A percentile compares a stretch with the other conserved stretches of the same genome.
Evolutionary conservation across 495 filamentous ascomycete genomes (phyloP).

Genomic region (Pseudevernia furfuracea): DNA sequence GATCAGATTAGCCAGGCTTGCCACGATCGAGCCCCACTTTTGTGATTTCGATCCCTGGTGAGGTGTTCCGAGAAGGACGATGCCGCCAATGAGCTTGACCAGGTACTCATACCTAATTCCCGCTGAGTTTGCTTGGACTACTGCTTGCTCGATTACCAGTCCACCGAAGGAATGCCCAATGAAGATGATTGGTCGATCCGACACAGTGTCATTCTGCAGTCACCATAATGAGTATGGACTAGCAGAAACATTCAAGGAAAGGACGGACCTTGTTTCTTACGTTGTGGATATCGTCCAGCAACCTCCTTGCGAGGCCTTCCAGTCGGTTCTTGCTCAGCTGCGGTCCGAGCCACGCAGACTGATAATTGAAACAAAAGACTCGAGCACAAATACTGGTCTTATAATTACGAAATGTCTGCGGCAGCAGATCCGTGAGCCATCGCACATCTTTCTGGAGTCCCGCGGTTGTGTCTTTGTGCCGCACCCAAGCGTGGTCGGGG

Average conservation of each 20-base stretch:
- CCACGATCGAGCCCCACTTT: constrained; percentile 2
- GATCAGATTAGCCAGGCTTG: background rate
- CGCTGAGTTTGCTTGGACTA: background rate
- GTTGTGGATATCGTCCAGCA: background rate
- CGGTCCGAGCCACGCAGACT: constrained; percentile 3
- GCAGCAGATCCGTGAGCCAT: constrained; percentile 7
- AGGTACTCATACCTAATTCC: background rate
- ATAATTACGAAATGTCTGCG: background rate
- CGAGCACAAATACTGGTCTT: background rate
- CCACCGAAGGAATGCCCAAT: constrained; percentile 6
- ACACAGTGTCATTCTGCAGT: background rate
- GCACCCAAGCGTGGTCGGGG: constrained; percentile 2
- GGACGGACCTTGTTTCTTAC: background rate
- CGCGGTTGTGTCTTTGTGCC: background rate
- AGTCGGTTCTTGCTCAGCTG: background rate
- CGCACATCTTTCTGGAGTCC: background rate
- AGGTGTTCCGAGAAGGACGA: constrained; percentile 1
- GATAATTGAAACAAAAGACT: constrained; percentile 1
- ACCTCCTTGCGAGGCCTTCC: background rate
- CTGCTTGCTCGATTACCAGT: background rate
- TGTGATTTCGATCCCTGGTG: background rate
- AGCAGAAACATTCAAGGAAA: too few species aligned
- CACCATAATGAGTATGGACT: background rate
- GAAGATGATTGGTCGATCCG: background rate
- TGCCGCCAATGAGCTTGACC: background rate